Base-by-base conservation (phyloP, 164 flowering plant species). In the Platanus orientalis region DNA sequence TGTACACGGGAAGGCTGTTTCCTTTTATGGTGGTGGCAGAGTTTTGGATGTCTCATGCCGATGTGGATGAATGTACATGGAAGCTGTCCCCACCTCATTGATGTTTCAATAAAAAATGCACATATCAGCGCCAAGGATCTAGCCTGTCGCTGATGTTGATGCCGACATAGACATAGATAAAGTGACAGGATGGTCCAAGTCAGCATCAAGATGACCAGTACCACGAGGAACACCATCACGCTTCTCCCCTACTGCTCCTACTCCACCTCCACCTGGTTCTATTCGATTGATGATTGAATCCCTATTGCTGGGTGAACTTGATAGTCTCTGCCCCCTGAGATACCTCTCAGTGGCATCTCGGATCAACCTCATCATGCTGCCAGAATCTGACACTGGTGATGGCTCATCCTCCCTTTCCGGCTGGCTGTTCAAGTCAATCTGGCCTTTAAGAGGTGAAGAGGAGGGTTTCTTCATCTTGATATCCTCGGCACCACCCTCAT, bases 371-470 rank as follows among this genome's bases (percentile, higher is more conserved):
- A 65, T 60, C 78, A 69, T 66, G 72, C 60, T 49, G 48, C 79
- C 75, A 39, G 83, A 68, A 65, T 81, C 84, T 4, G 84, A 77
- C 51, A 74, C 70, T 17, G 88, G 81, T 25, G 84, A 81, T 14
- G 69, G 48, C 45, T 83, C 91, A 56, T 86, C 90, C 65, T 90
- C 94, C 16, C 86, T 57, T 68, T 90, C 97, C 12, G 95, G 95
- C 71, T 86, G 85, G 60, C 83, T 84, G 71, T 90, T 90, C 47
- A 90, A 73, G 71, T 90, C 95, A 50, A 90, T 86, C 58, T 78
- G 80, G 54, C 84, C 89, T 76, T 84, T 88, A 63, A 82, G 81
- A 48, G 87, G 81, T 20, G 88, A 80, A 39, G 60, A 54, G 0
- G 81, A 73, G 6, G 73, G 58, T 60, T 73, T 82, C 24, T 32